Evolutionary conservation across 768 basidiomycete genomes (phyloP).

Genomic region (Coprinopsis cinerea): DNA sequence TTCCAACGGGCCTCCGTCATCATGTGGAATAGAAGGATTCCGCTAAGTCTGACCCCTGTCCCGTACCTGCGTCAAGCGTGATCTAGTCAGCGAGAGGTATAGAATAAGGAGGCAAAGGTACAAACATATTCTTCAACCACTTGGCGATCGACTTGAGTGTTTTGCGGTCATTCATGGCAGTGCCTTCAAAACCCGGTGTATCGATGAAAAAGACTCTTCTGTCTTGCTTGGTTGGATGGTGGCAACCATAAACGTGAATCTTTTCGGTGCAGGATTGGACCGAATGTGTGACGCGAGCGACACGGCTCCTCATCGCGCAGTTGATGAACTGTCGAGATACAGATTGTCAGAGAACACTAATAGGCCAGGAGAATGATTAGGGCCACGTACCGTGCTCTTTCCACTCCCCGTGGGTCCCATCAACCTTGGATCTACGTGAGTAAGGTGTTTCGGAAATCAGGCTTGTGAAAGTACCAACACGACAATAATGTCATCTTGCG

Average conservation of each 20-base stretch:
- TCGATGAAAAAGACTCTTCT: constrained; percentile 23
- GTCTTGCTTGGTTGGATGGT: constrained; percentile 7
- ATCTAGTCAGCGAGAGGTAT: not conserved
- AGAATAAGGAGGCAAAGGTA: not conserved
- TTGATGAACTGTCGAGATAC: constrained; percentile 20
- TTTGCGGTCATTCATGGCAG: constrained; percentile 16
- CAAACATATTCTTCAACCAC: constrained; percentile 23
- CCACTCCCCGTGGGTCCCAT: constrained; percentile 22
- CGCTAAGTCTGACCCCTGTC: constrained; percentile 11
- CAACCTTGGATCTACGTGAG: constrained; percentile 12
- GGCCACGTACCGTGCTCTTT: constrained; percentile 18
- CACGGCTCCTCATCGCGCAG: constrained; percentile 13
- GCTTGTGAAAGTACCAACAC: constrained; percentile 11
- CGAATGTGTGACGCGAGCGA: constrained; percentile 18
- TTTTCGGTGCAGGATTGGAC: constrained; percentile 20
- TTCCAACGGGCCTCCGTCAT: constrained; percentile 16
- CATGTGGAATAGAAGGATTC: constrained; percentile 15
- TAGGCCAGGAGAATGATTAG: not conserved
- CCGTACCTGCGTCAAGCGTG: constrained; percentile 1
- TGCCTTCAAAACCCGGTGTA: constrained; percentile 27
- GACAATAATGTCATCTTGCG: constrained; percentile 12
- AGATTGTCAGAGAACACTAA: not conserved
- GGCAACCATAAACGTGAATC: constrained; percentile 15
- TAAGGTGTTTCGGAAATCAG: not conserved
- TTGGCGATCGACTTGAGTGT: constrained; percentile 19